phyloP scores from a whole-genome alignment of 2,329 filamentous ascomycete genomes.

The Xylaria sp. region DNA sequence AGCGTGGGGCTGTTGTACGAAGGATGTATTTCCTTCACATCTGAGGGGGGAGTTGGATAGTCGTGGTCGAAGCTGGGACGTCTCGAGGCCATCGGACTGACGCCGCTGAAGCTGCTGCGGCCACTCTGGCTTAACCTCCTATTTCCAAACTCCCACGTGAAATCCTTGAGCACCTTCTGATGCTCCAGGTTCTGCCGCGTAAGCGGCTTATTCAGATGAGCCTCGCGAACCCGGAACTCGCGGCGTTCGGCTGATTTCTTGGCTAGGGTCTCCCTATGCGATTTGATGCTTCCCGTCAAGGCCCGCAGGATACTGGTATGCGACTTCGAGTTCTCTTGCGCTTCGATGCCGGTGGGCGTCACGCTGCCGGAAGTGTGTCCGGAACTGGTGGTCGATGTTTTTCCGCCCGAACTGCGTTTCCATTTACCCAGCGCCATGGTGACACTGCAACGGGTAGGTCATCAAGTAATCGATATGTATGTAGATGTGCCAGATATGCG shows the following conservation, averaged over 20 bases:
- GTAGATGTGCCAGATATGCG: neutral
- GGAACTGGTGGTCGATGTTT: constrained; percentile 28
- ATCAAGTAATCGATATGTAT: neutral
- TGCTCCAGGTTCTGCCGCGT: constrained; percentile 39
- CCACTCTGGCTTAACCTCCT: constrained; percentile 27
- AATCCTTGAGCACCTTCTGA: constrained; percentile 36
- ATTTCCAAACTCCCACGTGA: constrained; percentile 35
- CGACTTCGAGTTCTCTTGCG: constrained; percentile 22
- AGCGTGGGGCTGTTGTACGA: constrained; percentile 20
- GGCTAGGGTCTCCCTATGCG: constrained; percentile 8
- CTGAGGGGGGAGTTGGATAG: constrained; percentile 10
- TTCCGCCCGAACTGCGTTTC: constrained; percentile 27
- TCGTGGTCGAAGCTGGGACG: constrained; percentile 31
- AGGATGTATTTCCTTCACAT: constrained; percentile 17
- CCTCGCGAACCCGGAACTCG: constrained; percentile 11
- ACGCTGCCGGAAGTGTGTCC: constrained; percentile 27
- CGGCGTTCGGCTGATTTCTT: constrained; percentile 23
- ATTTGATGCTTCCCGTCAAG: constrained; percentile 26
- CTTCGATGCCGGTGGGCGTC: constrained; percentile 27
- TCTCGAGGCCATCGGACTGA: constrained; percentile 36
- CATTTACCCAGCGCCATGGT: constrained; percentile 29
- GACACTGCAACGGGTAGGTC: neutral
- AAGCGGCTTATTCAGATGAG: constrained; percentile 37
- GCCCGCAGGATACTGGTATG: constrained; percentile 26
- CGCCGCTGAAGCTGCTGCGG: constrained; percentile 30